phyloP scores from a whole-genome alignment of 768 basidiomycete species.

The Psilocybe cyanescens region DNA sequence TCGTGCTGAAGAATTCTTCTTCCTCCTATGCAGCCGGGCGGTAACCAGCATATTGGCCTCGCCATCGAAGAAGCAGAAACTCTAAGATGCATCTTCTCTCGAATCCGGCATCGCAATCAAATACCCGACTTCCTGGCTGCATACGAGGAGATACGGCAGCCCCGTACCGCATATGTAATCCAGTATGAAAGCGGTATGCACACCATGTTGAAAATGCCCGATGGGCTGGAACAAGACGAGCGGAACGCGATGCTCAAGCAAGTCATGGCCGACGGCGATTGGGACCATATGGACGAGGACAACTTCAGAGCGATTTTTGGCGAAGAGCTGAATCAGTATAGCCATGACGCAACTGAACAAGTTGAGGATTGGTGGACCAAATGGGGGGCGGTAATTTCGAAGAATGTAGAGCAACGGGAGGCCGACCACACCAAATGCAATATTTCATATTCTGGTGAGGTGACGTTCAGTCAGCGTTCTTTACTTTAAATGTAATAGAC shows the following conservation, averaged over 20 bases:
- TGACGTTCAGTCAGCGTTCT: neutral
- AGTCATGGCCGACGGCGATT: constrained; percentile 36
- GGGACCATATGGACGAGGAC: constrained; percentile 50
- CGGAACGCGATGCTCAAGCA: constrained; percentile 23
- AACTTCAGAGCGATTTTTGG: constrained; percentile 55
- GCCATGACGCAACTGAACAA: constrained; percentile 56
- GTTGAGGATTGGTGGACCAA: constrained; percentile 72
- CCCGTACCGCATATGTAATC: constrained; percentile 8
- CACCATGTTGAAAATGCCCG: constrained; percentile 18
- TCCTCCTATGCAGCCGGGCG: constrained; percentile 5
- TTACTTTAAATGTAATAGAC: neutral
- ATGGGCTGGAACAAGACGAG: constrained; percentile 38
- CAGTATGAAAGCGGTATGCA: constrained; percentile 18
- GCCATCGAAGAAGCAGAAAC: constrained; percentile 62
- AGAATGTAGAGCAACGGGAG: neutral
- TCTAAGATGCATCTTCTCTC: constrained; percentile 57
- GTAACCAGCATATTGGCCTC: constrained; percentile 9
- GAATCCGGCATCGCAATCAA: constrained; percentile 47
- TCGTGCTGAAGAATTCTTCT: neutral
- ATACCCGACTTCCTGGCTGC: constrained; percentile 35
- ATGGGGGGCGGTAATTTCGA: constrained; percentile 32
- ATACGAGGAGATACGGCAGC: constrained; percentile 16
- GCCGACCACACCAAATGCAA: neutral
- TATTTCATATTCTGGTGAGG: too few species aligned
- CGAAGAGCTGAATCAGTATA: constrained; percentile 50